Conservation (phyloP, 1,284 basidiomycete genomes). For the Pascua sp. region DNA sequence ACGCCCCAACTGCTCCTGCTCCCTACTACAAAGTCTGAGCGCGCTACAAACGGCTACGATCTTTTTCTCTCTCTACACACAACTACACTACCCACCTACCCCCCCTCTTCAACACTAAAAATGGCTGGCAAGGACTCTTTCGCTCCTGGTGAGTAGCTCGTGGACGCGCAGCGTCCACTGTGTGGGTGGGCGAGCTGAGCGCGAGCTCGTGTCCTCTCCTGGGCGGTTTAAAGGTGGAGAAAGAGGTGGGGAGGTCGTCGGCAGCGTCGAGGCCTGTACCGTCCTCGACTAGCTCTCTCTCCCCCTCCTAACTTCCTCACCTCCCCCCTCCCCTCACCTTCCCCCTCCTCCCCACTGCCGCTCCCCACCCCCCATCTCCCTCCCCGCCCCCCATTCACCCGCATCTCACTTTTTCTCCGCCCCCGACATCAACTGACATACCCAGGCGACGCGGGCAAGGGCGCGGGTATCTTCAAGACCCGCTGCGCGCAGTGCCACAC, state of each 20-base stretch:
- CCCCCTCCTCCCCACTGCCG: no score
- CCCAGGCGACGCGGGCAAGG: conserved; percentile 79
- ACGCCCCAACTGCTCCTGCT: no score
- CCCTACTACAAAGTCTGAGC: no score
- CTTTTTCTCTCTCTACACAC: neutral
- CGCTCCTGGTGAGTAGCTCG: conserved; percentile 14
- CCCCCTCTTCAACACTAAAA: conserved; percentile 6
- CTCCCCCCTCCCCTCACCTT: no score
- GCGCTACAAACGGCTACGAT: no score
- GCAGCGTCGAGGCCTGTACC: neutral
- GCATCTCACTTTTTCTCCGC: no score
- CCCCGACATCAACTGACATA: conserved; percentile 4
- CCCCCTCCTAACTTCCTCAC: neutral
- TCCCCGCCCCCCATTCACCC: no score
- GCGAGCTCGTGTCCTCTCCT: neutral
- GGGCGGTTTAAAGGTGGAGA: neutral
- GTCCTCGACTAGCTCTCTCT: neutral
- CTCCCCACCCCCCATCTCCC: no score
- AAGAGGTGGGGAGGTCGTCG: neutral
- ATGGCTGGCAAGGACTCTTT: conserved; percentile 15
- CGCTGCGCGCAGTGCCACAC: conserved; percentile 99
- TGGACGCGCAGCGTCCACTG: no score
- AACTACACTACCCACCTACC: conserved; percentile 1
- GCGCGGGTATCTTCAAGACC: conserved; percentile 72
- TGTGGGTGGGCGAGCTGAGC: no score